Evolutionary conservation across 225 moss, liverwort and hornwort species (phyloP), one percentile per base, ranked within the genome.

Genomic region (Bryoerythrophyllum caledonicum): DNA sequence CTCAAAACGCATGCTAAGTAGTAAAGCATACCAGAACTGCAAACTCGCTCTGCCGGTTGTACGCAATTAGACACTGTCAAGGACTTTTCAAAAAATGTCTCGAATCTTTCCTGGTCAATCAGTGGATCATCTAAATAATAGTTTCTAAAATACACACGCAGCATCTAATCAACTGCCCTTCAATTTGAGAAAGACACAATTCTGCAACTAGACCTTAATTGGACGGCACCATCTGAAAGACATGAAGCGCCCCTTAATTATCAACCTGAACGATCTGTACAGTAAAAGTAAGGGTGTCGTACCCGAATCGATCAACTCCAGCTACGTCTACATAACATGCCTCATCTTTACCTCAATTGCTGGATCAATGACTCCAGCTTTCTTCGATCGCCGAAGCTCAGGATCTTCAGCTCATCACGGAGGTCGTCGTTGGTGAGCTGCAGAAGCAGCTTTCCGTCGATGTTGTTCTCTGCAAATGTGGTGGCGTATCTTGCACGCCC

Each of bases 361-460:
- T 85, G 76, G 64, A 93, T 90, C 46, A 79, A 73, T 13, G 82
- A 23, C 25, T 80, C 82, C 67, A 93, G 58, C 77, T 89, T 93
- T 61, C 70, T 88, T 58, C 91, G 88, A 70, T 93, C 91, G 63
- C 93, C 93, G 21, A 94, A 85, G 69, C 88, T 91, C 65, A 88
- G 78, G 65, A 91, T 90, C 56, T 84, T 81, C 9, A 94, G 83
- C 82, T 91, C 91, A 73, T 91, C 81, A 71, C 91, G 87, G 23
- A 94, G 88, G 53, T 90, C 90, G 14, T 88, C 76, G 23, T 71
- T 82, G 0, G 72, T 82, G 23, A 91, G 74, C 27, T 88, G 86
- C 53, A 90, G 77, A 55, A 94, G 86, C 59, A 94, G 58, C 63
- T 80, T 73, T 53, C 93, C 93, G 77, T 94, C 91, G 9, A 94